phyloP scores from a whole-genome alignment of 805 yeast genomes.

The Starmerella davenportii region DNA sequence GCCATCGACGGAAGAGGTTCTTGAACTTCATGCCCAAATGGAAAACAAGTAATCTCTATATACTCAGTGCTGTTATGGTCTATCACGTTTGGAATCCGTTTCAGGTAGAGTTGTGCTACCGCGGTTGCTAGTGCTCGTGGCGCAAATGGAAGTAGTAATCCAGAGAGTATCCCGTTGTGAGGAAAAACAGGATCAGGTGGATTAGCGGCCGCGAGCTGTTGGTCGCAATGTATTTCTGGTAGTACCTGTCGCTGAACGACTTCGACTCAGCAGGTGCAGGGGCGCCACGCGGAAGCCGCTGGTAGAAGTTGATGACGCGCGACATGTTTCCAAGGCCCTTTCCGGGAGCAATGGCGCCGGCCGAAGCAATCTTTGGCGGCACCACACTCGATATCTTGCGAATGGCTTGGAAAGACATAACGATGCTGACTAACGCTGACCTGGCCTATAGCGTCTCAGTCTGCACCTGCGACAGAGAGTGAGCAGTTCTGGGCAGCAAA shows the following conservation, averaged over 20 bases:
- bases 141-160: slow-evolving; percentile 78
- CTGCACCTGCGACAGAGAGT: no score
- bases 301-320: slow-evolving; percentile 87
- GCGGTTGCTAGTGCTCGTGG: slow-evolving; percentile 16
- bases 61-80: no score
- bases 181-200: slow-evolving; percentile 52
- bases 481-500: no score
- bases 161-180: slow-evolving; percentile 68
- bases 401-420: slow-evolving; percentile 72
- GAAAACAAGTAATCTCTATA: no score
- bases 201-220: slow-evolving; percentile 25
- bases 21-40: no score
- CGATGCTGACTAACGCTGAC: not conserved
- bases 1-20: no score
- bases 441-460: no score
- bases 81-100: not conserved
- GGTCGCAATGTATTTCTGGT: slow-evolving; percentile 44
- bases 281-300: slow-evolving; percentile 84
- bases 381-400: slow-evolving; percentile 88
- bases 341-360: slow-evolving; percentile 81
- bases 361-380: slow-evolving; percentile 97
- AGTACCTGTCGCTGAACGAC: slow-evolving; percentile 33
- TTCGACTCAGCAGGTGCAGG: slow-evolving; percentile 57
- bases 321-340: slow-evolving; percentile 96
- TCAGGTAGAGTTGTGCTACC: not conserved